phyloP scores from a whole-genome alignment of 768 basidiomycete genomes.

The Sutorius australiensis region DNA sequence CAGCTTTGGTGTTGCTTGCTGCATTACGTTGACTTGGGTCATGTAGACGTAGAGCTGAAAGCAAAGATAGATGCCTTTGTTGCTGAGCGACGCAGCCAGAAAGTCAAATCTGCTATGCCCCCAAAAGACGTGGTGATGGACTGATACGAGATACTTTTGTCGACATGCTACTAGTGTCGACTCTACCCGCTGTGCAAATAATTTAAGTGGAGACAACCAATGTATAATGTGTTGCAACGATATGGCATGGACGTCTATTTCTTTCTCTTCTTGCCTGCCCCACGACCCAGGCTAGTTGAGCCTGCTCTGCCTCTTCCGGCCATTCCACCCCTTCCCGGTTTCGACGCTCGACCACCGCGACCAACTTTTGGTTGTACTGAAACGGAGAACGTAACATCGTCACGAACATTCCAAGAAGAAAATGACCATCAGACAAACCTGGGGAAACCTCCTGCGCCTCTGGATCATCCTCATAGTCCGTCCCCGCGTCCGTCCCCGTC shows the following conservation, averaged over 20 bases:
- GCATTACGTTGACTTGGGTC: constrained; percentile 6
- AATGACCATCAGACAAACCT: constrained; percentile 38
- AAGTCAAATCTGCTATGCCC: constrained; percentile 14
- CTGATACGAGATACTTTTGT: constrained; percentile 6
- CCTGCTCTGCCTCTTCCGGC: constrained; percentile 27
- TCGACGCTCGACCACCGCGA: constrained; percentile 27
- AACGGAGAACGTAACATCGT: constrained; percentile 11
- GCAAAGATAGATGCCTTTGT: constrained; percentile 71
- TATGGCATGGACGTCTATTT: constrained; percentile 20
- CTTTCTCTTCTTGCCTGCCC: constrained; percentile 30
- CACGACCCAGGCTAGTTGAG: constrained; percentile 21
- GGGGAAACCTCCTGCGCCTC: constrained; percentile 59
- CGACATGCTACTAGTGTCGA: constrained; percentile 4
- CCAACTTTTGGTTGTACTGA: constrained; percentile 19
- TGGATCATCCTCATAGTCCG: constrained; percentile 70
- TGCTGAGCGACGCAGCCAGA: constrained; percentile 49
- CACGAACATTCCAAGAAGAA: constrained; percentile 4
- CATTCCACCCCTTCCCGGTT: constrained; percentile 23
- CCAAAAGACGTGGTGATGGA: constrained; percentile 25
- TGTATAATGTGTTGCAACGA: neutral
- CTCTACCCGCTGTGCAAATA: constrained; percentile 2
- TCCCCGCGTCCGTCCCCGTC: constrained; percentile 68
- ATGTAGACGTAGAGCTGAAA: constrained; percentile 64
- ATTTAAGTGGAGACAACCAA: constrained; percentile 1
- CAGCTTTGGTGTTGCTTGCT: neutral